Evolutionary conservation across 1,284 basidiomycete genomes (phyloP).

Genomic region (Ceratobasidium sp.): DNA sequence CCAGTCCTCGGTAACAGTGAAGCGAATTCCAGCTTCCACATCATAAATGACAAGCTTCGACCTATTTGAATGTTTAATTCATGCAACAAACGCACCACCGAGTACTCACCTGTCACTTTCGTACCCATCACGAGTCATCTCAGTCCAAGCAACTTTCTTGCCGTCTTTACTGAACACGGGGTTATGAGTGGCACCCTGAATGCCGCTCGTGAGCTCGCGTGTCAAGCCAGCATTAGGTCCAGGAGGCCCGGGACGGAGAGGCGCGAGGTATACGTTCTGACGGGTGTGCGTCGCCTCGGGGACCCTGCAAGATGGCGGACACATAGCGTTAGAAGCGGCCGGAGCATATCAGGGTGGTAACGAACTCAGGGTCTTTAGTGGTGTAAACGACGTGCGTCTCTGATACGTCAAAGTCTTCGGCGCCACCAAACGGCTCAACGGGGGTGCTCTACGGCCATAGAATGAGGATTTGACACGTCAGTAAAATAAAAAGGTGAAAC

Average conservation of each 20-base stretch:
- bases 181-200: slow-evolving; percentile 79
- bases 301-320: slow-evolving; percentile 39
- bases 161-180: slow-evolving; percentile 71
- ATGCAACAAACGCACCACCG: background rate
- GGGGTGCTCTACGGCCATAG: slow-evolving; percentile 62
- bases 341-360: slow-evolving; percentile 16
- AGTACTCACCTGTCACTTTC: slow-evolving; percentile 75
- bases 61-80: slow-evolving; percentile 51
- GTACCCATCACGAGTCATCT: slow-evolving; percentile 85
- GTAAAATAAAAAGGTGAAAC: slow-evolving; percentile 46
- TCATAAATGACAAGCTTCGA: slow-evolving; percentile 82
- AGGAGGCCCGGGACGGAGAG: slow-evolving; percentile 62
- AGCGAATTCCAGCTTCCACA: slow-evolving; percentile 67
- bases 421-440: slow-evolving; percentile 82
- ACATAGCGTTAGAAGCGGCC: background rate
- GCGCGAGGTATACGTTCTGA: slow-evolving; percentile 52
- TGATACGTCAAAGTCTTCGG: slow-evolving; percentile 79
- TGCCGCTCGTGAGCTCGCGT: slow-evolving; percentile 76
- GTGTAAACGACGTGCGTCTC: slow-evolving; percentile 76
- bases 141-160: slow-evolving; percentile 82
- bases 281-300: slow-evolving; percentile 52
- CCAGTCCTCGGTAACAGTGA: slow-evolving; percentile 79
- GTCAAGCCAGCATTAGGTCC: slow-evolving; percentile 56
- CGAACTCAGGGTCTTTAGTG: slow-evolving; percentile 78
- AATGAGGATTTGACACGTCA: slow-evolving; percentile 43